Conservation (phyloP, 164 flowering plant genomes). For the Magnolia kwangsiensis region DNA sequence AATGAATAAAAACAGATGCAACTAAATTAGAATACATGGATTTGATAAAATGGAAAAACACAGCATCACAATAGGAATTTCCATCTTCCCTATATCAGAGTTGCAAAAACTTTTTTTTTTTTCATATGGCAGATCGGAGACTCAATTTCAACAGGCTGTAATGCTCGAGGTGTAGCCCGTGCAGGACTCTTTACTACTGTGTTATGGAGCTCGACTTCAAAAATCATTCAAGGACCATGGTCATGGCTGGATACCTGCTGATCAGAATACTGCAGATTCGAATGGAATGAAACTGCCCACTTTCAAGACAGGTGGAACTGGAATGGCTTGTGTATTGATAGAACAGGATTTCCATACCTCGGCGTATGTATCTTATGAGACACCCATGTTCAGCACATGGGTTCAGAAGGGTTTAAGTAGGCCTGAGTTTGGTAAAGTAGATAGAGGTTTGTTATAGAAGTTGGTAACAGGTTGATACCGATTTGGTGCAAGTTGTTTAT, state of each 20-base stretch:
- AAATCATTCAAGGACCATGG: neutral
- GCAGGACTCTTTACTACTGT: neutral
- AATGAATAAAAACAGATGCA: neutral
- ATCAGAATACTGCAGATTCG: neutral
- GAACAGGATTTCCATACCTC: neutral
- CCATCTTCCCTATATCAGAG: neutral
- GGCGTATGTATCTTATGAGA: neutral
- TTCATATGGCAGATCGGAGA: neutral
- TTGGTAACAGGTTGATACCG: neutral
- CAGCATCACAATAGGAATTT: neutral
- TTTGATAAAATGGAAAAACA: neutral
- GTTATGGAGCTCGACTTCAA: neutral
- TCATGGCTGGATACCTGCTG: neutral
- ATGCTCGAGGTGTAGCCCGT: neutral
- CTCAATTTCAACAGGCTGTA: neutral
- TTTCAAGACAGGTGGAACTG: neutral
- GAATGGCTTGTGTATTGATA: neutral
- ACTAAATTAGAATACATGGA: neutral
- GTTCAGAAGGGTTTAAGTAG: neutral
- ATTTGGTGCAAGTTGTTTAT: constrained; percentile 7
- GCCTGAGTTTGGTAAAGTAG: neutral
- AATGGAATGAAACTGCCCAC: neutral
- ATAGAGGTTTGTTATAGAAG: neutral
- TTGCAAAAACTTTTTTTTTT: neutral
- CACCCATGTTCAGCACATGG: neutral